Conservation (phyloP, 1,284 basidiomycete species). For the Ganoderma resinaceum region DNA sequence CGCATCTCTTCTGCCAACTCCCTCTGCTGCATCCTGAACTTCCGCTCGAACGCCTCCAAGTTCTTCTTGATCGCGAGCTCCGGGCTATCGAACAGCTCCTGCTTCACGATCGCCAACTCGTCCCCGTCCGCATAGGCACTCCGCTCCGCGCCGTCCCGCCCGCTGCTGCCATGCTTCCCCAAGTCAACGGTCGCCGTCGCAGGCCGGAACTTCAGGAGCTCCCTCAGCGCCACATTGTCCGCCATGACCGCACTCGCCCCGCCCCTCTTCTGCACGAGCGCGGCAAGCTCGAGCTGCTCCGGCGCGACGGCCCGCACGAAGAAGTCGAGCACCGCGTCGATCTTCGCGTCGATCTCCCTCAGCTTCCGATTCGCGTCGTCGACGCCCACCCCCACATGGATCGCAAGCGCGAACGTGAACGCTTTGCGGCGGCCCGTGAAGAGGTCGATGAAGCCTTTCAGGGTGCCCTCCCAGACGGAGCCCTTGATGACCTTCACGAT, state of each 20-base stretch:
- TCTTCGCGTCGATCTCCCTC: slow-evolving; percentile 36
- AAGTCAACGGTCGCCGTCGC: background rate
- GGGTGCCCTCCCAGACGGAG: slow-evolving; percentile 44
- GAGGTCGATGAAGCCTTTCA: slow-evolving; percentile 41
- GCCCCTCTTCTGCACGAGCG: slow-evolving; percentile 31
- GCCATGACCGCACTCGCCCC: slow-evolving; percentile 28
- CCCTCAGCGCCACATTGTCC: slow-evolving; percentile 27
- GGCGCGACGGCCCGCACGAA: slow-evolving; percentile 23
- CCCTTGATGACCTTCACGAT: slow-evolving; percentile 47
- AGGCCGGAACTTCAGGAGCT: slow-evolving; percentile 8
- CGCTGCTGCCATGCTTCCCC: background rate
- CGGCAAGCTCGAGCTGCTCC: slow-evolving; percentile 27
- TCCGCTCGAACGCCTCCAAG: slow-evolving; percentile 36
- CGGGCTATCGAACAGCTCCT: slow-evolving; percentile 19
- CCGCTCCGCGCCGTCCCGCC: too few species aligned
- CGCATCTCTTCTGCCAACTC: slow-evolving; percentile 35
- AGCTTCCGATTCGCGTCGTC: slow-evolving; percentile 44
- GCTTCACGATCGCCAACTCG: slow-evolving; percentile 8
- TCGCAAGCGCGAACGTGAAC: slow-evolving; percentile 41
- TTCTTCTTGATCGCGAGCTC: slow-evolving; percentile 36
- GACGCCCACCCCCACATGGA: slow-evolving; percentile 45
- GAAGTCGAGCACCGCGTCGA: slow-evolving; percentile 23
- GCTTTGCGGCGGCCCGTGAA: slow-evolving; percentile 44
- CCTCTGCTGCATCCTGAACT: slow-evolving; percentile 40
- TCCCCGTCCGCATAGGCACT: background rate